Conservation (phyloP, 805 yeast genomes). For the Barnettozyma salicaria region DNA sequence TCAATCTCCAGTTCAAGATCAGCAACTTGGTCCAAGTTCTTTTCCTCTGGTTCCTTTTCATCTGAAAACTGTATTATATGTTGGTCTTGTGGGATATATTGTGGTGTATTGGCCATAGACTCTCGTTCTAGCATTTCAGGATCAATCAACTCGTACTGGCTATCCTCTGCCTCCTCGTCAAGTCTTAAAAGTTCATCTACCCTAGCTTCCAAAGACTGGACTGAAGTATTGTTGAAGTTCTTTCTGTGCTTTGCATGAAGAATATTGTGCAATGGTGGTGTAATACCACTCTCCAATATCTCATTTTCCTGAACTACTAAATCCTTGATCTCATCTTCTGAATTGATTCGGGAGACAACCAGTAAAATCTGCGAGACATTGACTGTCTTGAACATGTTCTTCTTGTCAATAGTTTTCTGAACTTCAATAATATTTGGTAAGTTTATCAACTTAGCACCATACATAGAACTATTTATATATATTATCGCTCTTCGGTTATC, state of each 20-base stretch:
- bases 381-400: conserved; percentile 79
- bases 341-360: conserved; percentile 51
- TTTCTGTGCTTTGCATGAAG: conserved; percentile 65
- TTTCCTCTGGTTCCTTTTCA: conserved; percentile 3
- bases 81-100: conserved; percentile 8
- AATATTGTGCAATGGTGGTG: conserved; percentile 73
- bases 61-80: conserved; percentile 5
- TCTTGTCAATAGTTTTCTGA: conserved; percentile 82
- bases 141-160: conserved; percentile 69
- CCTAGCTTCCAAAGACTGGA: conserved; percentile 70
- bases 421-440: conserved; percentile 85
- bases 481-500: conserved; percentile 77
- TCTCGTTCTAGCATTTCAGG: conserved; percentile 33
- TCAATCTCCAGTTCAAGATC: conserved; percentile 53
- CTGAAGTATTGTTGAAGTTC: conserved; percentile 60
- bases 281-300: conserved; percentile 57
- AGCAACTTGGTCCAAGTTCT: conserved; percentile 29
- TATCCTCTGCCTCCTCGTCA: conserved; percentile 82
- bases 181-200: conserved; percentile 69
- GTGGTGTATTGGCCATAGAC: conserved; percentile 21
- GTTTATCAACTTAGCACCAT: conserved; percentile 82
- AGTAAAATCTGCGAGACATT: conserved; percentile 83
- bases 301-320: conserved; percentile 34
- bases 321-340: conserved; percentile 42
- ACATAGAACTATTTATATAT: conserved; percentile 58